Conservation (phyloP, 2,329 filamentous ascomycete species). For the Neofusicoccum parvum region DNA sequence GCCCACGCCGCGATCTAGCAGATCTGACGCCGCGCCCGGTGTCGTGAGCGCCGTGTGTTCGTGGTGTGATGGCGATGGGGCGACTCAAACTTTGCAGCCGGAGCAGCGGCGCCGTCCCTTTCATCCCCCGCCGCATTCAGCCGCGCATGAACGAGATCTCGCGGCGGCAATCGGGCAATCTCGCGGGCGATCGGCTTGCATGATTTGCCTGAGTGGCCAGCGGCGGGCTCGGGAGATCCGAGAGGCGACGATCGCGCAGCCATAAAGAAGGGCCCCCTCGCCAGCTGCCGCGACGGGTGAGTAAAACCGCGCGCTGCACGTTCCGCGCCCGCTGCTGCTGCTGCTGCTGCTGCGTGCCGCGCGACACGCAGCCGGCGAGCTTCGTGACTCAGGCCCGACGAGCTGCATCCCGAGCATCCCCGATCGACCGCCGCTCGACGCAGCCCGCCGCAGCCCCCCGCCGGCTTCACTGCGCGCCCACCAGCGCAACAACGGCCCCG, state of each 20-base stretch:
- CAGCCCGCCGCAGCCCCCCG: no score
- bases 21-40: background rate
- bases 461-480: no score
- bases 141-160: background rate
- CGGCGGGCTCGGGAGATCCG: constrained; percentile 9
- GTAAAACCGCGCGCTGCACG: background rate
- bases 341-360: no score
- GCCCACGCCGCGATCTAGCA: constrained; percentile 2
- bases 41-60: background rate
- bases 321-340: no score
- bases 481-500: no score
- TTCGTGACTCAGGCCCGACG: no score
- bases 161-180: background rate
- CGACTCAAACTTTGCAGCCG: background rate
- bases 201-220: no score
- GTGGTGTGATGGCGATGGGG: background rate
- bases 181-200: background rate
- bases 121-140: background rate
- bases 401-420: no score
- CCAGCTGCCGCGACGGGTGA: background rate
- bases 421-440: no score
- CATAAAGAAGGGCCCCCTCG: background rate
- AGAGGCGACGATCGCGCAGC: background rate
- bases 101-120: no score
- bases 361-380: no score